Evolutionary conservation across 2,329 filamentous ascomycete genomes (phyloP), one percentile per base, ranked within the genome.

Genomic region (Celoporthe dispersa): DNA sequence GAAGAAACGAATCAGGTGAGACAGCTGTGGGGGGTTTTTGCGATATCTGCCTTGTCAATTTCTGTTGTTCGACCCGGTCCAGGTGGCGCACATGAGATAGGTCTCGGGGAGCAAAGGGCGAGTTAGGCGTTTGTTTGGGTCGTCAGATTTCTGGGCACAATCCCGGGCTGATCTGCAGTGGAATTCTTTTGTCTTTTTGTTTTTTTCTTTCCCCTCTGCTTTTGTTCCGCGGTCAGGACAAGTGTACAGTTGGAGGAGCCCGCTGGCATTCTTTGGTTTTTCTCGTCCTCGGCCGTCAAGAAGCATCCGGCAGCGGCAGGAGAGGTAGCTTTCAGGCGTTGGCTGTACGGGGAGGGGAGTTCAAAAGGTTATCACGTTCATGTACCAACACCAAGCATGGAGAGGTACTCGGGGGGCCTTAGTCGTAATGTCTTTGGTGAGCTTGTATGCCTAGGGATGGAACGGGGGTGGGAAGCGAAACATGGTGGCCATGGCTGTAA

Each of bases 1-100:
- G 28, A 71, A 68, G 61, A 71, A 71, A 57, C 39, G 70, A 28
- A 31, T 61, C 59, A 69, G 41, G 14, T 44, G 25, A 64, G 16
- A 35, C 19, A 53, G 14, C n/a, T 25, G n/a, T 53, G 25, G 12
- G 44, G 59, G 22, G n/a, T 12, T 28, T 22, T 25, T 44, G 28
- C 9, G 7, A 41, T 39, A 66, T 22, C 37, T 44, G 16, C 33
- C 37, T 25, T 60, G 22, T 41, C 33, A 25, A n/a, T 22, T 35
- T 35, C 9, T 61, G 39, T 19, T 12, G 35, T 61, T 31, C 25
- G 7, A 35, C 22, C 53, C 11, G 33, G 19, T 39, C 48, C 37
- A 22, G 22, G 9, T 48, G 63, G 33, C 44, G 31, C 51, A 65
- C 37, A 55, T 16, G 63, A 60, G 44, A 37, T 37, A 22, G 9